Evolutionary conservation across 2,329 filamentous ascomycete species (phyloP), one percentile per base, ranked within the genome.

Genomic region (Pseudogymnoascus sp.): DNA sequence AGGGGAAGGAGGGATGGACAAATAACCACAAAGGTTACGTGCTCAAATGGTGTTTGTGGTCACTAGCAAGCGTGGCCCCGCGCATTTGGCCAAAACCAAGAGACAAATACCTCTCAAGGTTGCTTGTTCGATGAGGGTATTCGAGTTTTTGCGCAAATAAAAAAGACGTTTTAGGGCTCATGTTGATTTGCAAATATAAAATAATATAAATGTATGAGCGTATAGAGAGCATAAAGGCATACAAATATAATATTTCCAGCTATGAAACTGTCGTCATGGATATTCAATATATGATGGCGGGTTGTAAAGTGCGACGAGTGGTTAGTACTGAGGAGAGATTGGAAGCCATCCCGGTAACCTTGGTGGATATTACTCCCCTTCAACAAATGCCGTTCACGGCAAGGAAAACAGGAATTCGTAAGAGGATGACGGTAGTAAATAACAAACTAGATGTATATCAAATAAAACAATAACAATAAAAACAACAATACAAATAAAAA

Each of bases 1-100:
- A 50, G 43, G 43, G 43, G 43, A 50, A 50, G 43, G 43, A 50
- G 5, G 43, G 43, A 50, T 50, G 43, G 43, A 50, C 43, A 50
- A 50, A 50, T 50, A 50, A 50, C 43, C 43, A 50, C 43, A 50
- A 50, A 50, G 43, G 43, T 50, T 50, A 50, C 43, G 43, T 50
- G 43, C 43, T 50, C 43, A 5, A 18, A 50, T 50, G 43, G 43
- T 50, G 43, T 50, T 30, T 50, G 43, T 50, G 25, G 4, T 30
- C 43, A 50, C 43, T 50, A 50, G 43, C 25, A 50, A n/a, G 43
- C 25, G 43, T 28, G 14, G 43, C 43, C 43, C 43, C 43, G 43
- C 43, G 43, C 25, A 50, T 50, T 30, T 50, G 25, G 6, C 25
- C 25, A 50, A 30, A 18, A 50, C 25, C 43, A 50, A 50, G 43